These are phyloP conservation scores for Fagus sylvatica DNA, from an alignment of 306 rosid species.

Conservation along the genomic window DNA sequence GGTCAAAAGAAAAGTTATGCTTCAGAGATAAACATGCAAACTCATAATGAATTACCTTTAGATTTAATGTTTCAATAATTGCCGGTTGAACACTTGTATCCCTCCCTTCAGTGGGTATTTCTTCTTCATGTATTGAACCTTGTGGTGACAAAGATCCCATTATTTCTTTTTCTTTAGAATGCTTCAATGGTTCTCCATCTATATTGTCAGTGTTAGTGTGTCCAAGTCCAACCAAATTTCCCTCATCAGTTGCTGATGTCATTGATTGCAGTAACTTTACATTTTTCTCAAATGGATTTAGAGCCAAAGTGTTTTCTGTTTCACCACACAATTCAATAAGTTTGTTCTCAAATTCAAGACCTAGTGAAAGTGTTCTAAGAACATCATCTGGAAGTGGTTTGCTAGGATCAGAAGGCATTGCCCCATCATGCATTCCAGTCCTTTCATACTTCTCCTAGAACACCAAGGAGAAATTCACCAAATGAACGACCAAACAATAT, in stretches of 20 bases:
- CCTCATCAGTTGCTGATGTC: too few relatives aligned
- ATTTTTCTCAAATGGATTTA: too few relatives aligned
- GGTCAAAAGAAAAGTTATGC: not conserved
- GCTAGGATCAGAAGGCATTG: slow-evolving; percentile 53
- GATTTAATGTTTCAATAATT: slow-evolving; percentile 29
- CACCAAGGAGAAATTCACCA: not conserved
- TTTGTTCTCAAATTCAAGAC: slow-evolving; percentile 43
- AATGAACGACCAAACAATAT: slow-evolving; percentile 7
- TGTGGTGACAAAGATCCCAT: slow-evolving; percentile 27
- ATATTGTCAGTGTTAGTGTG: too few relatives aligned
- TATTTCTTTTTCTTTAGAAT: too few relatives aligned
- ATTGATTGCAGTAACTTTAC: not conserved
- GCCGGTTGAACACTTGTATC: slow-evolving; percentile 33
- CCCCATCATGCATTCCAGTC: slow-evolving; percentile 50
- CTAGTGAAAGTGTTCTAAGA: too few relatives aligned
- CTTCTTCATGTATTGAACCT: slow-evolving; percentile 37
- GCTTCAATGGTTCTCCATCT: too few relatives aligned
- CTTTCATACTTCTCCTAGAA: slow-evolving; percentile 53
- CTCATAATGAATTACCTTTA: slow-evolving; percentile 36
- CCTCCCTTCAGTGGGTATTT: slow-evolving; percentile 24
- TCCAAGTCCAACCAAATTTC: too few relatives aligned
- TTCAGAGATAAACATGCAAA: slow-evolving; percentile 9
- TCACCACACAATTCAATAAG: slow-evolving; percentile 47
- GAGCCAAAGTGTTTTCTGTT: not conserved
- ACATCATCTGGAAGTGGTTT: slow-evolving; percentile 69